These are phyloP conservation scores for Peronospora belbahrii DNA, from an alignment of 352 stramenopile species.

Conservation along the genomic window DNA sequence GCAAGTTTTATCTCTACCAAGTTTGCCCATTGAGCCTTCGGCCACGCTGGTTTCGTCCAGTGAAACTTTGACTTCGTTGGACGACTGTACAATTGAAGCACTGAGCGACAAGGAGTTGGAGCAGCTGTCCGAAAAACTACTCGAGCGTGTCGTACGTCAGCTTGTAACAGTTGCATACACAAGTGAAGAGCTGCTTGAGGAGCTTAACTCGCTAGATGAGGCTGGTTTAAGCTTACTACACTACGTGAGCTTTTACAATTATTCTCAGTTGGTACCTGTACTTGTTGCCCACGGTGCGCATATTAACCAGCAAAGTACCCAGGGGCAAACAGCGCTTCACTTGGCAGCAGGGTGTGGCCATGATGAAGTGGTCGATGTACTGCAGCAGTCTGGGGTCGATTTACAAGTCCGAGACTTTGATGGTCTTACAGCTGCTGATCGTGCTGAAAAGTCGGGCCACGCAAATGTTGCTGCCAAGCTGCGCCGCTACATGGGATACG, in stretches of 20 bases:
- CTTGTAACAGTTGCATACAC: constrained; percentile 74
- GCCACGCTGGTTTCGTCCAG: constrained; percentile 5
- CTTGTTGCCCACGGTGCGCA: constrained; percentile 74
- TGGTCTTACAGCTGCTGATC: constrained; percentile 59
- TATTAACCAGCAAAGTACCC: constrained; percentile 79
- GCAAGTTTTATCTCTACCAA: constrained; percentile 1
- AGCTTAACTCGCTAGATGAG: constrained; percentile 85
- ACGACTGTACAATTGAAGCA: constrained; percentile 68
- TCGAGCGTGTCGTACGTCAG: constrained; percentile 79
- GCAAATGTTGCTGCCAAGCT: constrained; percentile 38
- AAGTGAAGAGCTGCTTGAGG: constrained; percentile 72
- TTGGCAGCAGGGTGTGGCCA: constrained; percentile 74
- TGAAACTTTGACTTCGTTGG: constrained; percentile 25
- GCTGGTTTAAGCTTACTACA: constrained; percentile 81
- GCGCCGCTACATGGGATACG: constrained; percentile 31
- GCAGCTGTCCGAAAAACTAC: constrained; percentile 64
- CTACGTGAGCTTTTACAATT: constrained; percentile 88
- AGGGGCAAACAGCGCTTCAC: constrained; percentile 79
- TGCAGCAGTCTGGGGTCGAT: constrained; percentile 57
- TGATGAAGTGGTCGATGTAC: constrained; percentile 48
- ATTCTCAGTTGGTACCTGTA: constrained; percentile 65
- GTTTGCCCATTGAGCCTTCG: neutral
- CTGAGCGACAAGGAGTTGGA: constrained; percentile 77
- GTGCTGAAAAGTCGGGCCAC: constrained; percentile 71
- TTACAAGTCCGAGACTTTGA: constrained; percentile 60